Evolutionary conservation across 2,329 filamentous ascomycete genomes (phyloP).

Genomic region (Epichloe coenophiala): DNA sequence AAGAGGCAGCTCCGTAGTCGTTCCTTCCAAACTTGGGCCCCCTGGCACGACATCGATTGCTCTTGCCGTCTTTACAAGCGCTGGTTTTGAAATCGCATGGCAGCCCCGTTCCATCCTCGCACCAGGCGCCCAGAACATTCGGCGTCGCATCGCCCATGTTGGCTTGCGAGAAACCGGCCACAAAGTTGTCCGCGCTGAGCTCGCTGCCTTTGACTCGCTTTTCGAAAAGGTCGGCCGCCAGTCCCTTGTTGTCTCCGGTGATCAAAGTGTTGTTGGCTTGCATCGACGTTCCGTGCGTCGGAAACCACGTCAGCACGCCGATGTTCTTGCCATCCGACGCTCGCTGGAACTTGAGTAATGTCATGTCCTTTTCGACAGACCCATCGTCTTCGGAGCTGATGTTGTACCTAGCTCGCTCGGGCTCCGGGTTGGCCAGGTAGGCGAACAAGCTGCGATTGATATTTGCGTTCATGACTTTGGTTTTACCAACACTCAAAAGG

Average conservation of each 20-base stretch:
- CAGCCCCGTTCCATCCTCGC: slow-evolving; percentile 64
- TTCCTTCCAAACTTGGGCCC: slow-evolving; percentile 53
- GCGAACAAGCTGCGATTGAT: slow-evolving; percentile 76
- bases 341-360: slow-evolving; percentile 60
- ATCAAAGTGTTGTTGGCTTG: slow-evolving; percentile 82
- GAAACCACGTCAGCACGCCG: slow-evolving; percentile 80
- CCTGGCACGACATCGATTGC: slow-evolving; percentile 54
- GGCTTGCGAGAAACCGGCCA: slow-evolving; percentile 82
- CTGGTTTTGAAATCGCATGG: slow-evolving; percentile 63
- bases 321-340: slow-evolving; percentile 58
- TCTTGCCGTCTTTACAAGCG: slow-evolving; percentile 57
- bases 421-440: slow-evolving; percentile 67
- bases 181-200: slow-evolving; percentile 52
- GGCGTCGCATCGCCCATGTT: slow-evolving; percentile 85
- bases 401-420: slow-evolving; percentile 56
- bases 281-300: slow-evolving; percentile 82
- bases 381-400: slow-evolving; percentile 22
- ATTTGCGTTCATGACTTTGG: slow-evolving; percentile 55
- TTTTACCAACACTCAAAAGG: slow-evolving; percentile 48
- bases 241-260: slow-evolving; percentile 85
- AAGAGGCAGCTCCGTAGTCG: slow-evolving; percentile 62
- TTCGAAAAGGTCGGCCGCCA: slow-evolving; percentile 75
- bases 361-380: slow-evolving; percentile 61
- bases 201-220: slow-evolving; percentile 43
- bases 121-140: slow-evolving; percentile 73